Percentiles rank a stretch among this genome's conserved stretches.
Evolutionary conservation across 2,329 filamentous ascomycete genomes (phyloP).

Genomic region (Metarhizium anisopliae): DNA sequence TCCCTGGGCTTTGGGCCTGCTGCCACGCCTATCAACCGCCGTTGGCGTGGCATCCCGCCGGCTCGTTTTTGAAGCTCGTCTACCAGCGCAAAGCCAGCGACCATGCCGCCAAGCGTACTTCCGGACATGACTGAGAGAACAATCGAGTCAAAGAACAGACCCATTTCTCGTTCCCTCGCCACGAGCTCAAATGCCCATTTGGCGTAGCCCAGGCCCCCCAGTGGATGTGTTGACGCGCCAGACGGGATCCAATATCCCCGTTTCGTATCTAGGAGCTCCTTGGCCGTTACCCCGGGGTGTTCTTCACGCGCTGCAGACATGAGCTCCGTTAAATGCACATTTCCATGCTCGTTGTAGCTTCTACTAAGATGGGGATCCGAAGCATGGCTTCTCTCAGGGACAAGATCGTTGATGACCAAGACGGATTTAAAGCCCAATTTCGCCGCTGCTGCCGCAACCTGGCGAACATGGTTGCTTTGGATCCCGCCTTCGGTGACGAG

Average conservation of each 20-base stretch:
- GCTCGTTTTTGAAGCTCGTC: neutral
- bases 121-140: too few species aligned
- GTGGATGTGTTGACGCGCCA: neutral
- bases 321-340: neutral
- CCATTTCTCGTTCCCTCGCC: neutral
- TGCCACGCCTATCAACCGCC: neutral
- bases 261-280: neutral
- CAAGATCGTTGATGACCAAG: neutral
- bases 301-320: neutral
- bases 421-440: neutral
- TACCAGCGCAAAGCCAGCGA: too few species aligned
- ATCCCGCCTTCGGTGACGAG: slow-evolving; percentile 4
- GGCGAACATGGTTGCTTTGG: slow-evolving; percentile 6
- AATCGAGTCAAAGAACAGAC: neutral
- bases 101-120: too few species aligned
- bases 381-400: neutral
- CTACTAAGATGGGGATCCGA: neutral
- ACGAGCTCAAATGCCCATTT: neutral
- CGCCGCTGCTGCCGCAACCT: slow-evolving; percentile 2
- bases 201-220: neutral
- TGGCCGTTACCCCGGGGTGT: neutral
- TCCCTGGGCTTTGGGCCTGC: neutral
- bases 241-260: neutral
- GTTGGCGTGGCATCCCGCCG: neutral
- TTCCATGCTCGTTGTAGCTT: neutral